A percentile compares a stretch with the other conserved stretches of the same genome.
These are phyloP conservation scores for Gyrodon lividus DNA, from an alignment of 768 basidiomycete species.

Conservation along the genomic window DNA sequence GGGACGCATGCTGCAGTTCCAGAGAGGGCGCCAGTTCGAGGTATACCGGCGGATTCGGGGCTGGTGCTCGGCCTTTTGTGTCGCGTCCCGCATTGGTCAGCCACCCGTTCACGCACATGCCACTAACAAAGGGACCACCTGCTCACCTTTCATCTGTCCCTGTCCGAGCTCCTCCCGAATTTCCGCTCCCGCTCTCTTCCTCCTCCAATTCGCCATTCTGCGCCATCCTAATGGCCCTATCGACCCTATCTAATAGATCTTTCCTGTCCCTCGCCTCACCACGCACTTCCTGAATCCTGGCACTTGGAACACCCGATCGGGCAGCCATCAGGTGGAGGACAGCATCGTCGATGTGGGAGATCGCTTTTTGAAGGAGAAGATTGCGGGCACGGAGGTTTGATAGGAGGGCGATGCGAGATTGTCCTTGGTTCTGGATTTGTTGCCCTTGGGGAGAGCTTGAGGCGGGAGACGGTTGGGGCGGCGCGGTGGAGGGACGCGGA, in stretches of 20 bases:
- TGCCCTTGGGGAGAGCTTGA: slow-evolving; percentile 11
- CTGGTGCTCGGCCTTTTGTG: slow-evolving; percentile 10
- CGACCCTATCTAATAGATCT: slow-evolving; percentile 30
- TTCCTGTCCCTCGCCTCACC: slow-evolving; percentile 31
- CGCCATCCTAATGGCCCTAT: slow-evolving; percentile 31
- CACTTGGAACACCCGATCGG: slow-evolving; percentile 31
- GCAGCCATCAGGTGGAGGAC: slow-evolving; percentile 30
- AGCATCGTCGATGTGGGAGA: slow-evolving; percentile 32
- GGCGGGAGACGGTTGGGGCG: slow-evolving; percentile 18
- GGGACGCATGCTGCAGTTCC: neutral
- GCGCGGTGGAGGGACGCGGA: slow-evolving; percentile 28
- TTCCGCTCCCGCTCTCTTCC: slow-evolving; percentile 5
- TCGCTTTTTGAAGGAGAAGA: slow-evolving; percentile 32
- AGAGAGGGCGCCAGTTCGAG: slow-evolving; percentile 1
- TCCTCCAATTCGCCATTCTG: slow-evolving; percentile 13
- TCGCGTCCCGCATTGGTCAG: slow-evolving; percentile 3
- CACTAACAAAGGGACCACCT: neutral
- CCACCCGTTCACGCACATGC: slow-evolving; percentile 3
- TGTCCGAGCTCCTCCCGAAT: neutral
- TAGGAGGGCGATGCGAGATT: slow-evolving; percentile 21
- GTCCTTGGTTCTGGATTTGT: slow-evolving; percentile 10
- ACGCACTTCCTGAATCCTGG: slow-evolving; percentile 31
- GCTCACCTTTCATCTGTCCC: slow-evolving; percentile 17
- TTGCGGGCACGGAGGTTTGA: slow-evolving; percentile 31
- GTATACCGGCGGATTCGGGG: slow-evolving; percentile 1